Percentiles rank a stretch among this genome's conserved stretches.
Conservation (phyloP, 495 filamentous ascomycete genomes). For the Clohesyomyces aquaticus region DNA sequence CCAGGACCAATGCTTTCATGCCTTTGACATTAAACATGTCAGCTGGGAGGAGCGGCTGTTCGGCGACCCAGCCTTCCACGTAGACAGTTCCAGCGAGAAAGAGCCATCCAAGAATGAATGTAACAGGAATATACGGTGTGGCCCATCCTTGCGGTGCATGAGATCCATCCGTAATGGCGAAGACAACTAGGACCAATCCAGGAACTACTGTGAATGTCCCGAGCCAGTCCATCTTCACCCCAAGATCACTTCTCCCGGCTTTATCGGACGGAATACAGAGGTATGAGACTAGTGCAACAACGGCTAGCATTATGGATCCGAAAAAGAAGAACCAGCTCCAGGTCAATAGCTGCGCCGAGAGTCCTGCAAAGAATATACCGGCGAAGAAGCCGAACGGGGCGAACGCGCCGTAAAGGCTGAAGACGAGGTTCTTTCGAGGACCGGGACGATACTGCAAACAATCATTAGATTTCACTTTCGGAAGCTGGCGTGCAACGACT, state of each 20-base stretch:
- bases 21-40: constrained; percentile 75
- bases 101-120: constrained; percentile 62
- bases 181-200: constrained; percentile 73
- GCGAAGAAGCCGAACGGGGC: constrained; percentile 80
- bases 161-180: constrained; percentile 74
- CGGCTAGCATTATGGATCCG: constrained; percentile 59
- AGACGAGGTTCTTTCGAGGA: constrained; percentile 83
- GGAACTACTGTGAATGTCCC: constrained; percentile 66
- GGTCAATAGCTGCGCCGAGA: constrained; percentile 63
- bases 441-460: constrained; percentile 68
- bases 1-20: constrained; percentile 68
- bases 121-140: constrained; percentile 71
- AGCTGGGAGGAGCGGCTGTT: constrained; percentile 71
- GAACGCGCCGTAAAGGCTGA: constrained; percentile 77
- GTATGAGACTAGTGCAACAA: constrained; percentile 59
- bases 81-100: constrained; percentile 65
- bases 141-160: constrained; percentile 71
- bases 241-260: constrained; percentile 51
- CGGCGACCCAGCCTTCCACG: constrained; percentile 75
- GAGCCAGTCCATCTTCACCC: constrained; percentile 71
- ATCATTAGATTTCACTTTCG: background rate
- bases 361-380: constrained; percentile 79
- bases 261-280: constrained; percentile 70
- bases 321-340: constrained; percentile 87
- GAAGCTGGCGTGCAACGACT: background rate